These are phyloP conservation scores for Eucalyptus pauciflora DNA, from an alignment of 345 rosid species.

Conservation along the genomic window DNA sequence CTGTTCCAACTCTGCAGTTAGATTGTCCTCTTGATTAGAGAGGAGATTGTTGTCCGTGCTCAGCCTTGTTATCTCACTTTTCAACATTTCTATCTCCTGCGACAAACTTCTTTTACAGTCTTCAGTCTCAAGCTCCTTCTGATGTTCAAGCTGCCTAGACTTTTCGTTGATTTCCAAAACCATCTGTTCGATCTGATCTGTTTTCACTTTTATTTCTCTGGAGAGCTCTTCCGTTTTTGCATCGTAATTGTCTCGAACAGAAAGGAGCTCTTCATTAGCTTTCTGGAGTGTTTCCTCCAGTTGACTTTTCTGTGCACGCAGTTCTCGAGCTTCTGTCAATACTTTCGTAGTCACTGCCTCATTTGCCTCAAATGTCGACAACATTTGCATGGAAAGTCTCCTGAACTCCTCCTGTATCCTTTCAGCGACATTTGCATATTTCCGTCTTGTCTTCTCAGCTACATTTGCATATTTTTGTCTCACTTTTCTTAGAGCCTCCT, in stretches of 20 bases:
- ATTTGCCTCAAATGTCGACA: constrained; percentile 23
- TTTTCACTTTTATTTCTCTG: constrained; percentile 3
- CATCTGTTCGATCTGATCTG: constrained; percentile 4
- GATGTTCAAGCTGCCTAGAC: constrained; percentile 9
- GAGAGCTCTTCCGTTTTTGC: constrained; percentile 6
- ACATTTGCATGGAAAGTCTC: constrained; percentile 22
- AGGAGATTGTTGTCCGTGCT: neutral
- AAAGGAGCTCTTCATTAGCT: constrained; percentile 11
- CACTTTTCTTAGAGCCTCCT: constrained; percentile 16
- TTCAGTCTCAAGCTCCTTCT: constrained; percentile 9
- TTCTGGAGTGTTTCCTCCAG: constrained; percentile 20
- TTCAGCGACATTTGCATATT: constrained; percentile 16
- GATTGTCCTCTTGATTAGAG: neutral
- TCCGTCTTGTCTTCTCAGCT: constrained; percentile 23
- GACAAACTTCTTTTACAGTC: neutral
- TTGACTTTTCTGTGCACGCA: constrained; percentile 10
- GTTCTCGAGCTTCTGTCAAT: constrained; percentile 19
- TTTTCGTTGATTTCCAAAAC: constrained; percentile 8
- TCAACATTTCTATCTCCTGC: neutral
- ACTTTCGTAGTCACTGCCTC: constrained; percentile 28
- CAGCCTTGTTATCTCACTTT: neutral
- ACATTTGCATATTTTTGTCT: constrained; percentile 16
- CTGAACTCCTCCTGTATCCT: constrained; percentile 34
- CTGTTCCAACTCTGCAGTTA: neutral
- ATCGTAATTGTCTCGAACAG: constrained; percentile 6